phyloP scores from a whole-genome alignment of 176 grass and related monocot species.

The Carex scoparia region DNA sequence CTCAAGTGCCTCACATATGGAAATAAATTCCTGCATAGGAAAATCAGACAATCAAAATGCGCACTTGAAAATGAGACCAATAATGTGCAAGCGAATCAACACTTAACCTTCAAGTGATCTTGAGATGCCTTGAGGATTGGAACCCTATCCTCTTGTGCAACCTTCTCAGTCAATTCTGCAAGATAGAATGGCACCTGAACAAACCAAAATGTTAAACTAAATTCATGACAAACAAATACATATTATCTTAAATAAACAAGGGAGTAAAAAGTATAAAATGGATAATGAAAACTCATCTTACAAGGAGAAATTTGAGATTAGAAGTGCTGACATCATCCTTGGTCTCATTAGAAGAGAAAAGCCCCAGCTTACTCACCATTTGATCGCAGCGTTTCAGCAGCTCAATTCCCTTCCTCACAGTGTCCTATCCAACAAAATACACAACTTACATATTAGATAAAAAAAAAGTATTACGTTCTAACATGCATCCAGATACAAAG shows the following conservation, averaged over 20 bases:
- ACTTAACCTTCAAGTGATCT: slow-evolving; percentile 69
- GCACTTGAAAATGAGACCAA: neutral
- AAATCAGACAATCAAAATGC: neutral
- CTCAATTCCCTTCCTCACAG: slow-evolving; percentile 52
- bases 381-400: slow-evolving; percentile 65
- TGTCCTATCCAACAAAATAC: slow-evolving; percentile 8
- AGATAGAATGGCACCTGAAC: slow-evolving; percentile 69
- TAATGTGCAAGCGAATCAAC: neutral
- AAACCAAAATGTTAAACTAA: neutral
- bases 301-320: slow-evolving; percentile 85
- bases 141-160: slow-evolving; percentile 51
- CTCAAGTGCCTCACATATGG: slow-evolving; percentile 69
- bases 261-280: neutral
- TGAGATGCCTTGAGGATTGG: slow-evolving; percentile 51
- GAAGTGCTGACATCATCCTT: slow-evolving; percentile 92
- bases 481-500: neutral
- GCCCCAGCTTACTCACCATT: slow-evolving; percentile 78
- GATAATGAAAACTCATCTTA: neutral
- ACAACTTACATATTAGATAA: neutral
- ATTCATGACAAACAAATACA: neutral
- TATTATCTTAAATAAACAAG: neutral
- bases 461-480: neutral
- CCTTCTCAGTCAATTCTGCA: slow-evolving; percentile 67
- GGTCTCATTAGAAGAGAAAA: slow-evolving; percentile 87
- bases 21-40: slow-evolving; percentile 67